Evolutionary conservation across 1,284 basidiomycete species (phyloP), one percentile per base, ranked within the genome.

Genomic region (Exsudoporus floridanus): DNA sequence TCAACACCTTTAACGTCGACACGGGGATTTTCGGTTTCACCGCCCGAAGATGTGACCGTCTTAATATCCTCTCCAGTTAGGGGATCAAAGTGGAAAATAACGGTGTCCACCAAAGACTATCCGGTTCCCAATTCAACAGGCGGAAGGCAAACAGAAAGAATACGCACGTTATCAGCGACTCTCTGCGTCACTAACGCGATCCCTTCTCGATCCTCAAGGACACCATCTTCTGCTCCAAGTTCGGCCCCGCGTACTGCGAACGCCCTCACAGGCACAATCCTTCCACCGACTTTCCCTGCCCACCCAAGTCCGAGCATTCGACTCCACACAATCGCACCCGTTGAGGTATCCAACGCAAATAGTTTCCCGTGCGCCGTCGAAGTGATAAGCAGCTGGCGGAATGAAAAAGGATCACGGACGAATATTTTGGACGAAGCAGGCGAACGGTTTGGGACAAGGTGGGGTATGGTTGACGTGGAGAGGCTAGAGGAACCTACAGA

Each of bases 331-430:
- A 90, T 77, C 4, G 79, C 74, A 1, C 94, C 92, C 46, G 78
- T 89, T 19, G 82, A 81, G 5, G 88, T 88, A 65, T 97, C 92
- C 45, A 97, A 72, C 0, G 86, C 94, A 63, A 87, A 93, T 0
- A 95, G 62, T 66, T 92, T 93, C 18, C 93, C 92, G 31, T 80
- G 76, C 2, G 73, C 60, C 1, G 90, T 92, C 0, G 85, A 88
- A 4, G 78, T 79, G 3, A 97, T 80, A 45, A 95, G 79, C 36
- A 98, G 70, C 69, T 97, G 92, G 43, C 89, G 80, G 70, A 97
- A 92, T 0, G 93, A 94, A 66, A 96, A 97, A 1, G 85, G 73
- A 64, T 97, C 92, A 3, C 90, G 82, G 45, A 77, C 75, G 0
- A 87, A 74, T 1, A 71, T 53, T 25, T 63, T 67, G 60, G 36